Evolutionary conservation across 805 yeast genomes (phyloP).

Genomic region (Teunomyces pallodes): DNA sequence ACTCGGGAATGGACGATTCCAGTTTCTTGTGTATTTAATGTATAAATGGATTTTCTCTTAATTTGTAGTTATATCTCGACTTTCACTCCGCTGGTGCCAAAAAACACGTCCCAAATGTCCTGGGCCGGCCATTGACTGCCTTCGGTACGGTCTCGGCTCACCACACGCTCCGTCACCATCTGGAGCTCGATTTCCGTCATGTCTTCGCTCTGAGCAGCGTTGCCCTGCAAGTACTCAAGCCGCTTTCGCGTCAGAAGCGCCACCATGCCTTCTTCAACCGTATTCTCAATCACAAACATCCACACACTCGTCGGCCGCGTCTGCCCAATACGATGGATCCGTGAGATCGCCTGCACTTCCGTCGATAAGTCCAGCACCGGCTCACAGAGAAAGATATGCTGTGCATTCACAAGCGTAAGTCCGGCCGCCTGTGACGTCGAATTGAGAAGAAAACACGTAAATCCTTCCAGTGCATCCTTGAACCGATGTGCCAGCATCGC

Average conservation of each 20-base stretch:
- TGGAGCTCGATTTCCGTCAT: slow-evolving; percentile 48
- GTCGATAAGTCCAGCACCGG: slow-evolving; percentile 85
- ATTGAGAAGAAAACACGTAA: slow-evolving; percentile 84
- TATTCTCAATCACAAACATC: slow-evolving; percentile 80
- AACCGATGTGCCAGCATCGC: slow-evolving; percentile 39
- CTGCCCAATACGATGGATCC: slow-evolving; percentile 94
- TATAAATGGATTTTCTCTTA: slow-evolving; percentile 2
- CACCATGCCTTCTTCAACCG: slow-evolving; percentile 88
- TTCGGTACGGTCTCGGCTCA: slow-evolving; percentile 38
- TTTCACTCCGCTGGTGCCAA: slow-evolving; percentile 24
- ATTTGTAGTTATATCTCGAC: too few species aligned
- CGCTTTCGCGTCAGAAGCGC: slow-evolving; percentile 64
- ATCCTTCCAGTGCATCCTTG: slow-evolving; percentile 50
- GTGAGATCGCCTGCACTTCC: slow-evolving; percentile 87
- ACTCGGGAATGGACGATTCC: slow-evolving; percentile 65
- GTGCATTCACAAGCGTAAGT: slow-evolving; percentile 84
- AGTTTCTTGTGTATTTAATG: slow-evolving; percentile 9
- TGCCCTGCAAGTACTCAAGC: slow-evolving; percentile 36
- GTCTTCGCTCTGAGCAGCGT: slow-evolving; percentile 3
- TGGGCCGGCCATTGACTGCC: slow-evolving; percentile 60
- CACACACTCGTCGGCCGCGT: slow-evolving; percentile 78
- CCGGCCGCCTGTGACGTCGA: slow-evolving; percentile 91
- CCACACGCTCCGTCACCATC: slow-evolving; percentile 52
- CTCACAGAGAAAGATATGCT: slow-evolving; percentile 88
- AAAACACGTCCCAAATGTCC: slow-evolving; percentile 65